Base-by-base conservation (phyloP, 192 early-diverging fungal genomes). In the Pecoramyces ruminantium region DNA sequence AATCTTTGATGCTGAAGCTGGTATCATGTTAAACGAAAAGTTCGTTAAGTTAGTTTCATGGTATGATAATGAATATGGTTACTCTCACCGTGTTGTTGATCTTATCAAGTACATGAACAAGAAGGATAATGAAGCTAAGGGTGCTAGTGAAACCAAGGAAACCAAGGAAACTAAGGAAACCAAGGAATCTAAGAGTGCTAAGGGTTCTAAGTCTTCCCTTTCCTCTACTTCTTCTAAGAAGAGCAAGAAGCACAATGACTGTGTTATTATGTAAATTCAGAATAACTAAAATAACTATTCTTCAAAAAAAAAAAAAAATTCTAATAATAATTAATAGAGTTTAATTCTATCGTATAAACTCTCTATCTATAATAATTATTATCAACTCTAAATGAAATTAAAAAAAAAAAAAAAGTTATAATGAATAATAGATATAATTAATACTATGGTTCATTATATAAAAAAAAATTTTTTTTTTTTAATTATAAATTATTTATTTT, bases 31-130 rank as follows among this genome's bases (percentile, higher is more conserved):
- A 81, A 96, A 93, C 86, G 90, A 95, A 82, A 93, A 90, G 84
- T 99, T 98, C 87, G 95, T 98, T 90, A 99, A 99, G 93, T 83
- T 98, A 29, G 88, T 98, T 79, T 92, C 95, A 40, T 98, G 94
- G 93, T 82, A 85, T 79, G 78, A 84, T 81, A 87, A 93, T 89
- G 93, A 98, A 88, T 92, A 86, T 83, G 96, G 96, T 81, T 99
- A 99, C 93, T 93, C 92, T 28, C 88, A 86, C 86, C 95, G 96
- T 86, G 93, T 95, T 78, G 87, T 97, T 34, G 78, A 39, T 30
- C 78, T 67, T 67, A 67, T 67, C 8, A 67, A 11, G 9, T 67
- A 67, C 51, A 67, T 67, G 51, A 67, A 67, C 25, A 67, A 67
- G 51, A 67, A 67, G 51, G 51, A 67, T 25, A 25, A 27, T 4